Conservation (phyloP, 192 early-diverging fungal species). For the Pilaira anomala region DNA sequence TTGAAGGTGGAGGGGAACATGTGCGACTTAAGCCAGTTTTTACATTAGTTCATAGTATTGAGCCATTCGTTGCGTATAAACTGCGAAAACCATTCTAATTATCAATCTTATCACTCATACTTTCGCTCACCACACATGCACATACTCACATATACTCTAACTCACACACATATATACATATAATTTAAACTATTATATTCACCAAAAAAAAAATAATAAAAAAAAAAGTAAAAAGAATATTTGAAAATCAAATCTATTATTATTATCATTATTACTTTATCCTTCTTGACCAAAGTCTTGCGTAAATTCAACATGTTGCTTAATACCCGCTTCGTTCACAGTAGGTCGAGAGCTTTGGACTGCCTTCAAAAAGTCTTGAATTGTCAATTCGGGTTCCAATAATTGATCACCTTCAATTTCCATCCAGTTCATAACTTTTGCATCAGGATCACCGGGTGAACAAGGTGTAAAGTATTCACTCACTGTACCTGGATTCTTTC, state of each 20-base stretch:
- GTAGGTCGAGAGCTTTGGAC: conserved; percentile 73
- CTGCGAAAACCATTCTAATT: conserved; percentile 32
- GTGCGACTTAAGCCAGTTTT: conserved; percentile 80
- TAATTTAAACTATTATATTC: no score
- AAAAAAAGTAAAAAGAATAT: no score
- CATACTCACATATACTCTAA: no score
- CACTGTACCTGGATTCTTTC: conserved; percentile 48
- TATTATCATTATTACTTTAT: no score
- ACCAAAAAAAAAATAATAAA: no score
- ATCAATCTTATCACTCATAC: no score
- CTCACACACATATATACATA: no score
- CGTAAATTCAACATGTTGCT: conserved; percentile 88
- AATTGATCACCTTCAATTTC: conserved; percentile 81
- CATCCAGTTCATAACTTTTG: conserved; percentile 86
- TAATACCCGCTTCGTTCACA: conserved; percentile 81
- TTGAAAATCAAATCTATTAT: no score
- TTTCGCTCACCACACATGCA: no score
- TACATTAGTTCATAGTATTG: conserved; percentile 80
- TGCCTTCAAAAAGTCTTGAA: conserved; percentile 83
- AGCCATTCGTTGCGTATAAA: conserved; percentile 82
- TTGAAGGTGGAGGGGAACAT: conserved; percentile 80
- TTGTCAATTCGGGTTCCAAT: conserved; percentile 86
- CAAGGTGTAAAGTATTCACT: conserved; percentile 81
- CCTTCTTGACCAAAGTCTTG: conserved; percentile 61
- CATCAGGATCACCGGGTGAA: conserved; percentile 87